phyloP scores from a whole-genome alignment of 306 rosid genomes.

The Spatholobus suberectus region DNA sequence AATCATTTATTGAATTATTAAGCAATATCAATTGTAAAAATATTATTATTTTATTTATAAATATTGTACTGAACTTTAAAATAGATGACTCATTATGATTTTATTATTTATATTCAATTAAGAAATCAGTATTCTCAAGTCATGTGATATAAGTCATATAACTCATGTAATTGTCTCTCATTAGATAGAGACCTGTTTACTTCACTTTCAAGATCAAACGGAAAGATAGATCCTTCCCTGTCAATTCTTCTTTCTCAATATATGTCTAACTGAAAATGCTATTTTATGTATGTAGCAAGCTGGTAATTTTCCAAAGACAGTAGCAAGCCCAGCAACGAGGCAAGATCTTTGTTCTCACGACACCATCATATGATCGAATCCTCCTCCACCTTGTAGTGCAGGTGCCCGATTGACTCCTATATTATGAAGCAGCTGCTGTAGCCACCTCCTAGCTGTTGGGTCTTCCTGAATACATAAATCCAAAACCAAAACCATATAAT shows the following conservation, averaged over 20 bases:
- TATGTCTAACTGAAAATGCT: background rate
- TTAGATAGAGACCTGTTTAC: background rate
- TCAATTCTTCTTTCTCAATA: background rate
- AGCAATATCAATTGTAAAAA: background rate
- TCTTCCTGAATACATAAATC: constrained; percentile 65
- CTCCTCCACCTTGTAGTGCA: constrained; percentile 59
- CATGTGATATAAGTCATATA: background rate
- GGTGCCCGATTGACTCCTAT: constrained; percentile 58
- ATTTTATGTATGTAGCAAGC: background rate
- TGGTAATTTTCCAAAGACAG: background rate
- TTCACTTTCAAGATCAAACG: background rate
- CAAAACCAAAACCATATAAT: background rate
- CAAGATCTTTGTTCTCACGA: constrained; percentile 30
- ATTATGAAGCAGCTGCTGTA: constrained; percentile 72
- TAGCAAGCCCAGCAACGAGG: background rate
- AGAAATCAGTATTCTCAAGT: background rate
- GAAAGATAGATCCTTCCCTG: background rate
- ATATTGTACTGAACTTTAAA: background rate
- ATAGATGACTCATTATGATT: background rate
- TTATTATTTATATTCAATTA: background rate
- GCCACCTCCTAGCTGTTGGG: constrained; percentile 76
- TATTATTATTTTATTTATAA: background rate
- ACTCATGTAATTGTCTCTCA: background rate
- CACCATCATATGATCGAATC: constrained; percentile 63
- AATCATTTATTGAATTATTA: background rate